These are phyloP conservation scores for Suillus spraguei DNA, from an alignment of 768 basidiomycete species.

Conservation along the genomic window DNA sequence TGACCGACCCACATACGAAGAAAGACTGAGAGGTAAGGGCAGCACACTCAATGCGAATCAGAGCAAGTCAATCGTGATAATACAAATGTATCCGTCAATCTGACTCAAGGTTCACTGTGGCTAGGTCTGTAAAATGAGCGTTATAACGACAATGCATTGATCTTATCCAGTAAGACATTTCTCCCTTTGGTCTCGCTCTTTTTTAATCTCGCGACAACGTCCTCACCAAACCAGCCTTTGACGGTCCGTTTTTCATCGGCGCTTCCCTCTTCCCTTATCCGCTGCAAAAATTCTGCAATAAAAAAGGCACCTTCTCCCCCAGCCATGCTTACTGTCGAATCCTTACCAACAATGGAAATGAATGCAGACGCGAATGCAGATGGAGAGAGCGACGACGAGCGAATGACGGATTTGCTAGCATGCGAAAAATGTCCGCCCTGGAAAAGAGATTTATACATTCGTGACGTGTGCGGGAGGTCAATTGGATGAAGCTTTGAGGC, in stretches of 20 bases:
- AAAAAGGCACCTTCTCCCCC: slow-evolving; percentile 72
- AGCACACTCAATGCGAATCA: not conserved
- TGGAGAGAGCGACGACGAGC: slow-evolving; percentile 56
- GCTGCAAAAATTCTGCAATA: slow-evolving; percentile 70
- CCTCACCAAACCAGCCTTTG: slow-evolving; percentile 59
- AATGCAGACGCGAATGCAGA: slow-evolving; percentile 61
- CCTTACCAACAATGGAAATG: slow-evolving; percentile 53
- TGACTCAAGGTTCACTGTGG: not conserved
- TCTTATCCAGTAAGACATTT: slow-evolving; percentile 65
- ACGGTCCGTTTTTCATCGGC: slow-evolving; percentile 45
- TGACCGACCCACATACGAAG: not conserved
- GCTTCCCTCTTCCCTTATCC: slow-evolving; percentile 46
- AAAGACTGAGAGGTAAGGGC: not conserved
- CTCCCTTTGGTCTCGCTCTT: slow-evolving; percentile 68
- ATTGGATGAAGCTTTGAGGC: slow-evolving; percentile 61
- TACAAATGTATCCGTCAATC: not conserved
- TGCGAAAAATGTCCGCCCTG: slow-evolving; percentile 91
- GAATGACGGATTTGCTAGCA: slow-evolving; percentile 54
- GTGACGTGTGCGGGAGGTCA: slow-evolving; percentile 79
- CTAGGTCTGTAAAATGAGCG: not conserved
- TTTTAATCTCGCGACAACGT: slow-evolving; percentile 50
- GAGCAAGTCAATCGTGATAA: not conserved
- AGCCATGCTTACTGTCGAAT: slow-evolving; percentile 56
- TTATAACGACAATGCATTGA: slow-evolving; percentile 34
- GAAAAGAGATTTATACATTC: slow-evolving; percentile 86